A percentile compares a stretch with the other conserved stretches of the same genome.
These are phyloP conservation scores for Sistotremastrum niveocremeum DNA, from an alignment of 768 basidiomycete species.

Conservation along the genomic window DNA sequence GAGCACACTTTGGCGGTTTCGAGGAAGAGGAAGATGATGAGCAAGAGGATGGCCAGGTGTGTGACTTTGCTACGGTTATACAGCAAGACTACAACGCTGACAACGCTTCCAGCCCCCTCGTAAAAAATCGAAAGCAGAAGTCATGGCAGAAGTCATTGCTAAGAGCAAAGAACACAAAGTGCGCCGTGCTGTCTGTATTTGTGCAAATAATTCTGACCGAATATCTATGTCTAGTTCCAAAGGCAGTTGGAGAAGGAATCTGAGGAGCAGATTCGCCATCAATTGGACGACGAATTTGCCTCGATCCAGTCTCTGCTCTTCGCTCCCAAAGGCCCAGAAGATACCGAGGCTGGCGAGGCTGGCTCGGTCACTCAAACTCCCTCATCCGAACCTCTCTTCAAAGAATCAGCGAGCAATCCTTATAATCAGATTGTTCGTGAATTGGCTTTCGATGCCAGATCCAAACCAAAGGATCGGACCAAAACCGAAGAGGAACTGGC, in stretches of 20 bases:
- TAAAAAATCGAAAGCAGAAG: constrained; percentile 89
- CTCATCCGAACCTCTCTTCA: constrained; percentile 17
- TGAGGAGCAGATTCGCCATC: constrained; percentile 73
- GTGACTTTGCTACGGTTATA: neutral
- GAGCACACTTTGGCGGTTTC: constrained; percentile 79
- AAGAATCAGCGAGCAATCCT: neutral
- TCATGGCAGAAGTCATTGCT: constrained; percentile 95
- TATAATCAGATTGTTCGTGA: constrained; percentile 91
- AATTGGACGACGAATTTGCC: constrained; percentile 82
- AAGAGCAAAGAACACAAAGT: constrained; percentile 97
- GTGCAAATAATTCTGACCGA: constrained; percentile 4
- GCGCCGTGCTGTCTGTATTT: constrained; percentile 7
- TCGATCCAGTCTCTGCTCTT: constrained; percentile 65
- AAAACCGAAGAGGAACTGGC: constrained; percentile 96
- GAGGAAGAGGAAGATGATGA: constrained; percentile 50
- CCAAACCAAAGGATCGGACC: constrained; percentile 87
- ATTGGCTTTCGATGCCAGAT: constrained; percentile 84
- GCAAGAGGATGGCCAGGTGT: constrained; percentile 33
- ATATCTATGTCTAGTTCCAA: constrained; percentile 38
- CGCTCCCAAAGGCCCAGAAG: constrained; percentile 14
- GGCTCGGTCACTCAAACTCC: constrained; percentile 11
- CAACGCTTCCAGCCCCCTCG: constrained; percentile 42
- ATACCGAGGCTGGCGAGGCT: constrained; percentile 2
- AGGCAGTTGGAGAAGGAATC: constrained; percentile 82
- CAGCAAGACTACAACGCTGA: constrained; percentile 3